Percentiles rank a stretch among this genome's conserved stretches.
Conservation (phyloP, 192 early-diverging fungal genomes). For the Phycomyces nitens region DNA sequence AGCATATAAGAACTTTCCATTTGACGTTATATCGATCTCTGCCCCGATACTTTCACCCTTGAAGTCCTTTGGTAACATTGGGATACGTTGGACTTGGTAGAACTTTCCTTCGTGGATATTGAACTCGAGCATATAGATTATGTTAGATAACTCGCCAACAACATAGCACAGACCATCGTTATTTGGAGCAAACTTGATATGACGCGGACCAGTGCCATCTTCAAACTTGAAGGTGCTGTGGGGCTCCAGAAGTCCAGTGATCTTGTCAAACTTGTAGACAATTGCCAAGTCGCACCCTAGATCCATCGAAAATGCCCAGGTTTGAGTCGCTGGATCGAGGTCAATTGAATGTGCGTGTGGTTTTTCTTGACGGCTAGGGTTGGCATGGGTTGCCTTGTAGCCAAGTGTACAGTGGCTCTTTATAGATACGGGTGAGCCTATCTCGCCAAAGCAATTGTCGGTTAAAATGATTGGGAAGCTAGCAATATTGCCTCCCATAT, state of each 20-base stretch:
- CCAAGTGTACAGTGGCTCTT: conserved; percentile 1
- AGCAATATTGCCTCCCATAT: conserved; percentile 22
- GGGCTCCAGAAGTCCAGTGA: background rate
- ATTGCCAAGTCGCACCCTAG: conserved; percentile 28
- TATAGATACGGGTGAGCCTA: background rate
- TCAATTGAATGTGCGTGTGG: conserved; percentile 34
- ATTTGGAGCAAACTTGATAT: conserved; percentile 29
- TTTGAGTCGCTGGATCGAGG: conserved; percentile 15
- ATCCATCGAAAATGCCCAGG: conserved; percentile 27
- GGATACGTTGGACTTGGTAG: conserved; percentile 22
- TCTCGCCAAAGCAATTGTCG: background rate
- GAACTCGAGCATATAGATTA: conserved; percentile 31
- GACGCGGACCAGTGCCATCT: conserved; percentile 32
- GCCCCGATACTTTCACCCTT: conserved; percentile 14
- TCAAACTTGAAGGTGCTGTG: conserved; percentile 16
- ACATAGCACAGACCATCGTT: conserved; percentile 27
- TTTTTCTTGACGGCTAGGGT: conserved; percentile 28
- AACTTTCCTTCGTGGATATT: conserved; percentile 21
- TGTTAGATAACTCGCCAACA: conserved; percentile 28
- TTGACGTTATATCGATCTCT: conserved; percentile 31
- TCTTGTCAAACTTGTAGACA: conserved; percentile 14
- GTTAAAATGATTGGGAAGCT: conserved; percentile 10
- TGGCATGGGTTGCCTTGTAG: conserved; percentile 1
- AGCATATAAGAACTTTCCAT: conserved; percentile 24
- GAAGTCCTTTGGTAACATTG: conserved; percentile 24